Percentiles rank a stretch among this genome's conserved stretches.
Evolutionary conservation across 345 rosid genomes (phyloP).

Genomic region (Linum trigynum): DNA sequence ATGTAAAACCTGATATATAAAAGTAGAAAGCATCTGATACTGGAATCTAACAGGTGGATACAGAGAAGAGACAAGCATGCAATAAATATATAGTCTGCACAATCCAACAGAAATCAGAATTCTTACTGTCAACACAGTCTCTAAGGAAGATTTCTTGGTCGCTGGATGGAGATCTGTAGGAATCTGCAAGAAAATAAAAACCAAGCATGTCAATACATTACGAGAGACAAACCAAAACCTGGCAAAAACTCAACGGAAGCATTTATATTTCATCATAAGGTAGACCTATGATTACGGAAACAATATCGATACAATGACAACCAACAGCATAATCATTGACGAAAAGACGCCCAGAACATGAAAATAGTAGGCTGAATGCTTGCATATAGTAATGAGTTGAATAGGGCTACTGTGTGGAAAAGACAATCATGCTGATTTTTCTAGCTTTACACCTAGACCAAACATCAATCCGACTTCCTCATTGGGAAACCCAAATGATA

Average conservation of each 20-base stretch:
- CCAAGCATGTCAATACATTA: slow-evolving; percentile 6
- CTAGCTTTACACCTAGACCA: background rate
- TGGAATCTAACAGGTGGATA: background rate
- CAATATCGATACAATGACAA: background rate
- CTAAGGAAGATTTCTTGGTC: slow-evolving; percentile 84
- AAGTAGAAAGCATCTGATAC: background rate
- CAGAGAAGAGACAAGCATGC: background rate
- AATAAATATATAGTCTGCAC: background rate
- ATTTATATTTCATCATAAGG: background rate
- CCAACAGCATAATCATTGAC: background rate
- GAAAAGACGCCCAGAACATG: background rate
- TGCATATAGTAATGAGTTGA: background rate
- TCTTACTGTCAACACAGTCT: slow-evolving; percentile 93
- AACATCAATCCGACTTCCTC: no score
- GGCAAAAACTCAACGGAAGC: background rate
- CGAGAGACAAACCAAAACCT: slow-evolving; percentile 5
- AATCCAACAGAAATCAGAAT: background rate
- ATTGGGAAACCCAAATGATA: no score
- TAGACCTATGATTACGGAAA: background rate
- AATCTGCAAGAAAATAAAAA: slow-evolving; percentile 49
- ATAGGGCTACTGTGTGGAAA: background rate
- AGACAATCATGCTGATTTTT: background rate
- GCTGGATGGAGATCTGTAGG: slow-evolving; percentile 95
- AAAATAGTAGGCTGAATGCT: background rate
- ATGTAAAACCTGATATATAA: slow-evolving; percentile 64